These are phyloP conservation scores for Diaporthe citrichinensis DNA, from an alignment of 2,329 filamentous ascomycete genomes.

Conservation along the genomic window DNA sequence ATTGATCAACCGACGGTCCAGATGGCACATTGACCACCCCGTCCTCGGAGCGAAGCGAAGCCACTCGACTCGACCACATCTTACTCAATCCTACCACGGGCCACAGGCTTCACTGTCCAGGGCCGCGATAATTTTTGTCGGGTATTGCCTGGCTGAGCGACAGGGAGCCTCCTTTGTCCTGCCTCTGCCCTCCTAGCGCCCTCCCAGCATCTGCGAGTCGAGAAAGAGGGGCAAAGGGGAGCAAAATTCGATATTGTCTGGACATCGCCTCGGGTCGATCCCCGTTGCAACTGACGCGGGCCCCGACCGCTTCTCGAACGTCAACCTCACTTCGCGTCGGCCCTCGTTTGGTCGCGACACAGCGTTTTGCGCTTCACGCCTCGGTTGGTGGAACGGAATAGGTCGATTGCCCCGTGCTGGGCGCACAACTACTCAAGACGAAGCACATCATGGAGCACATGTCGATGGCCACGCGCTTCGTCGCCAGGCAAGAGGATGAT, in stretches of 20 bases:
- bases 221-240: slow-evolving; percentile 27
- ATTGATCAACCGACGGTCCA: slow-evolving; percentile 27
- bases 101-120: background rate
- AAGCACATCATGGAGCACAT: slow-evolving; percentile 37
- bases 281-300: background rate
- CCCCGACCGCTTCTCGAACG: slow-evolving; percentile 6
- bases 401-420: slow-evolving; percentile 32
- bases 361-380: background rate
- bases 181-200: background rate
- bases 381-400: slow-evolving; percentile 15
- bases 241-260: slow-evolving; percentile 16
- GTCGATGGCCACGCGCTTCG: slow-evolving; percentile 12
- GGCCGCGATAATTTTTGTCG: background rate
- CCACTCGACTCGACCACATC: slow-evolving; percentile 18
- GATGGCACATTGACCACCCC: slow-evolving; percentile 14
- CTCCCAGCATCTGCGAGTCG: background rate
- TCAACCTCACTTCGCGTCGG: background rate
- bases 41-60: slow-evolving; percentile 14
- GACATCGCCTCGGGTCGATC: background rate
- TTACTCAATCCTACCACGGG: background rate
- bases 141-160: slow-evolving; percentile 12
- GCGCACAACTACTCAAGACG: slow-evolving; percentile 29
- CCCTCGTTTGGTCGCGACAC: background rate
- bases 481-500: slow-evolving; percentile 38
- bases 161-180: slow-evolving; percentile 13